Evolutionary conservation across 164 flowering plant genomes (phyloP).

Genomic region (Vitis vinifera): DNA sequence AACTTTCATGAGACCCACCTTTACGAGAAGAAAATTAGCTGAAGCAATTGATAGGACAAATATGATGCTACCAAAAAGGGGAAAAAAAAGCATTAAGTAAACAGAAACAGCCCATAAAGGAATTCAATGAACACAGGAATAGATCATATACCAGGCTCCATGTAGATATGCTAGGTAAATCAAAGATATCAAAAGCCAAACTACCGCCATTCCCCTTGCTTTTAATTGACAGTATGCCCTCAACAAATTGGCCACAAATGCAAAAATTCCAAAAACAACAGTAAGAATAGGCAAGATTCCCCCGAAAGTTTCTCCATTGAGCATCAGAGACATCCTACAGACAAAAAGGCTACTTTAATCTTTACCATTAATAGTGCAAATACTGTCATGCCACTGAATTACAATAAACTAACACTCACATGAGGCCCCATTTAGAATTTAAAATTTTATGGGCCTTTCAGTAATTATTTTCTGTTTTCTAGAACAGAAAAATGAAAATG

Average conservation of each 20-base stretch:
- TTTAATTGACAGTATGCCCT: slow-evolving; percentile 45
- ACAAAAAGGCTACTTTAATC: not conserved
- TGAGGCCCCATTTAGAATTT: too few species aligned
- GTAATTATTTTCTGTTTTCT: too few species aligned
- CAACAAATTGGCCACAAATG: slow-evolving; percentile 47
- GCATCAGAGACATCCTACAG: slow-evolving; percentile 86
- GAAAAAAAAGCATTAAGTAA: not conserved
- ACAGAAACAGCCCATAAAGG: not conserved
- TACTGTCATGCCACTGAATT: too few species aligned
- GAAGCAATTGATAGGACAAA: slow-evolving; percentile 74
- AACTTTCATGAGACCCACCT: slow-evolving; percentile 45
- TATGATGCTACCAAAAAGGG: slow-evolving; percentile 50
- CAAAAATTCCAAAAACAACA: slow-evolving; percentile 58
- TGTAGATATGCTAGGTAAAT: slow-evolving; percentile 74
- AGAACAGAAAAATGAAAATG: not conserved
- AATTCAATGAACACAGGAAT: not conserved
- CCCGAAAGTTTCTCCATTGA: slow-evolving; percentile 96
- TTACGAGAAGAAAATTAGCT: slow-evolving; percentile 70
- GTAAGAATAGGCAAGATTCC: slow-evolving; percentile 71
- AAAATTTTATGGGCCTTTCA: too few species aligned
- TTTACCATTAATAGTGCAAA: not conserved
- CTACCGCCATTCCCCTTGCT: slow-evolving; percentile 72
- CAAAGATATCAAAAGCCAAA: slow-evolving; percentile 80
- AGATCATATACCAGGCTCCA: slow-evolving; percentile 71
- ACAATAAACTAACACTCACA: not conserved